Evolutionary conservation across 345 rosid species (phyloP).

Genomic region (Eucalyptus camaldulensis): DNA sequence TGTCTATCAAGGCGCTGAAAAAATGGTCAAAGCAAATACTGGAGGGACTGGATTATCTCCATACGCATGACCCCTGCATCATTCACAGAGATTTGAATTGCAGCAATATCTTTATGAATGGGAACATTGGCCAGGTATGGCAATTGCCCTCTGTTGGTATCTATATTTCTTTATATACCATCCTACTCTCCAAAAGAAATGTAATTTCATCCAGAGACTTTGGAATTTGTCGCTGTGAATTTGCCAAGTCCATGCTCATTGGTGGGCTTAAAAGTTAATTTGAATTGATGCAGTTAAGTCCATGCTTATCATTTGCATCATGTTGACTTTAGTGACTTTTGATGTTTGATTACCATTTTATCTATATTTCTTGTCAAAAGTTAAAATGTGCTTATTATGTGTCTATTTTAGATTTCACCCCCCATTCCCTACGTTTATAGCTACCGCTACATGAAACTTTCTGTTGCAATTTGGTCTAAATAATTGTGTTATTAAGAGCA

Average conservation of each 20-base stretch:
- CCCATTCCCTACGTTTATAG: not conserved
- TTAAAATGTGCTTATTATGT: not conserved
- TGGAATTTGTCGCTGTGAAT: not conserved
- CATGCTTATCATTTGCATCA: not conserved
- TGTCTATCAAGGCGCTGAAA: conserved; percentile 56
- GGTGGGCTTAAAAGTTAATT: not conserved
- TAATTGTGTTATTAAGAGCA: not conserved
- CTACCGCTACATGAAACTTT: not conserved
- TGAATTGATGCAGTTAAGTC: not conserved
- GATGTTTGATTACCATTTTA: not conserved
- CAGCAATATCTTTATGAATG: conserved; percentile 67
- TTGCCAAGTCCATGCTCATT: not conserved
- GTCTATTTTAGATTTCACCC: not conserved
- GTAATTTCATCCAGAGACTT: not conserved
- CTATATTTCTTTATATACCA: not conserved
- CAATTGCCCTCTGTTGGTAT: not conserved
- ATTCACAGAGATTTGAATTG: conserved; percentile 60
- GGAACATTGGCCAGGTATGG: conserved; percentile 48
- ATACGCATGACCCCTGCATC: conserved; percentile 60
- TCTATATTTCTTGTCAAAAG: not conserved
- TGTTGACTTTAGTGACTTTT: not conserved
- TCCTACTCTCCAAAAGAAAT: not conserved
- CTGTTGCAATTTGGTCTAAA: not conserved
- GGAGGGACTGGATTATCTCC: conserved; percentile 51
- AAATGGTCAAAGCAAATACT: conserved; percentile 64